Percentiles rank a stretch among this genome's conserved stretches.
Conservation (phyloP, 805 yeast genomes). For the Teunomyces pallodes region DNA sequence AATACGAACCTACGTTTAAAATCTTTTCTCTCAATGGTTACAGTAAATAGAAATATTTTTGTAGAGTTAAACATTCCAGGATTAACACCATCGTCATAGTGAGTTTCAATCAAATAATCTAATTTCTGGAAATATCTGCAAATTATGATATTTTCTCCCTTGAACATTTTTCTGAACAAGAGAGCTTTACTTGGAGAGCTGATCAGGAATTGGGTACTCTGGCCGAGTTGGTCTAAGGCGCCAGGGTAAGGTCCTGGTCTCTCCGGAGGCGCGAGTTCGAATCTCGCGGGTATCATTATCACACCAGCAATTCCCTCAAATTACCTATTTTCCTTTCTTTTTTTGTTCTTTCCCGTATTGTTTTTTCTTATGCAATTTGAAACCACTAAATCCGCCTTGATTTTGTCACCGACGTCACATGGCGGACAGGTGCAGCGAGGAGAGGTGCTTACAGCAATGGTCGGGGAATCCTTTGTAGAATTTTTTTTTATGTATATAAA, state of each 20-base stretch:
- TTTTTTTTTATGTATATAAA: neutral
- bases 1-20: no score
- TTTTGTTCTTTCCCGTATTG: neutral
- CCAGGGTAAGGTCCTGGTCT: constrained; percentile 48
- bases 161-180: neutral
- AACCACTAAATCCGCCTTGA: no score
- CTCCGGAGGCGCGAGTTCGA: constrained; percentile 47
- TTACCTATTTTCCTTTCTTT: constrained; percentile 15
- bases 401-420: neutral
- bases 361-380: no score
- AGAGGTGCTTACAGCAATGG: neutral
- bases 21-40: no score
- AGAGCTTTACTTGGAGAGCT: neutral
- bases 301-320: constrained; percentile 35
- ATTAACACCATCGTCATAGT: no score
- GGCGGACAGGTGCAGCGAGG: neutral
- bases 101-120: no score
- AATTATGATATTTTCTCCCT: no score
- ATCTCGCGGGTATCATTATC: constrained; percentile 41
- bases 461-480: neutral
- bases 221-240: constrained; percentile 47
- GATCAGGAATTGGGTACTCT: constrained; percentile 38
- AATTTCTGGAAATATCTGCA: no score
- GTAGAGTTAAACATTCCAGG: no score
- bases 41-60: no score